Evolutionary conservation across 257 asterid species (phyloP), one percentile per base, ranked within the genome.

Genomic region (Solanum habrochaites): DNA sequence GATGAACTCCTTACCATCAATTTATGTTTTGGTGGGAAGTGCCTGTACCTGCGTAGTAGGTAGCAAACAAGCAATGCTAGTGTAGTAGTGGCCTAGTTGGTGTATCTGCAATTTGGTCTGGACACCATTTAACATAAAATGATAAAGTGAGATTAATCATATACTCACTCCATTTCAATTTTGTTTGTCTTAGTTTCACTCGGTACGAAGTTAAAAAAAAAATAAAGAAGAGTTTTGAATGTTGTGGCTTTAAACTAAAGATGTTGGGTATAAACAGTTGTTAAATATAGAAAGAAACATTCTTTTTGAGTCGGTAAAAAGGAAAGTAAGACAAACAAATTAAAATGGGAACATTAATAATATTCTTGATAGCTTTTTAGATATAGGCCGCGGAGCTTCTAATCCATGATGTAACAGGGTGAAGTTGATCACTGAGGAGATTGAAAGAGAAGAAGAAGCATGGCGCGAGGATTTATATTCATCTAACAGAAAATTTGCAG

Each of bases 381-480:
- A 80, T 80, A n/a, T 47, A 18, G 43, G 67, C 3, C 0, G 80
- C 10, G 29, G 89, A 85, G 35, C 85, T 88, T 83, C 85, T 85
- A 82, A 86, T 88, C 90, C 31, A 64, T 85, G 84, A 69, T 85
- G 45, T 88, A 47, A 88, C 95, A 97, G 99, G 97, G 95, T 97
- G 73, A 97, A 97, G 89, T 86, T 95, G 95, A 94, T 93, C 71
- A 93, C 91, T 85, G 99, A 97, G 90, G 99, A 97, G 93, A 95
- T 97, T 84, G 99, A 97, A 94, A 94, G 99, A 90, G 99, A 97
- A 92, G 99, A 96, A 94, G 91, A 92, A 64, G 93, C 95, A 74
- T 94, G 96, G 98, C 89, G 98, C 87, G 98, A 97, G 82, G 99
- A 97, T 86, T 88, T 97, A 31, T 97, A 97, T 92, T 96, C 98